Evolutionary conservation across 768 basidiomycete species (phyloP).

Genomic region (Clathrus columnatus): DNA sequence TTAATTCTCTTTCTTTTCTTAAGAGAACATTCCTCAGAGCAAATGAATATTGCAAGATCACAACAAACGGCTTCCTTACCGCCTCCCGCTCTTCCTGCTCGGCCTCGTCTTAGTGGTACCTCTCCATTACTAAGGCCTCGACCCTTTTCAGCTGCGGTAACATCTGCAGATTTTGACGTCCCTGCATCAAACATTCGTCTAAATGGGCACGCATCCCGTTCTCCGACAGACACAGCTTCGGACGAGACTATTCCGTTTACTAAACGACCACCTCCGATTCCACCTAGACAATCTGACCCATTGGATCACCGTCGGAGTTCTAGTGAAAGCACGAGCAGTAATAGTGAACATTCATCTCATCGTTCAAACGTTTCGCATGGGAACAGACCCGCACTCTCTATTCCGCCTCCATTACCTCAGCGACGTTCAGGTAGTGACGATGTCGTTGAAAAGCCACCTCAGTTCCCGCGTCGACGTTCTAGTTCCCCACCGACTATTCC

Average conservation of each 20-base stretch:
- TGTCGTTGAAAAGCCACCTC: not conserved
- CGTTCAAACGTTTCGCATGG: conserved; percentile 11
- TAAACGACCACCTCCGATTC: conserved; percentile 12
- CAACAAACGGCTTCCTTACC: conserved; percentile 11
- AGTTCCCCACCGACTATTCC: conserved; percentile 9
- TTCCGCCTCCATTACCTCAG: conserved; percentile 19
- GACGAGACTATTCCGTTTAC: not conserved
- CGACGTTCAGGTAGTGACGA: conserved; percentile 4
- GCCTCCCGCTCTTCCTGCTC: conserved; percentile 22
- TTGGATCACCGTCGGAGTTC: not conserved
- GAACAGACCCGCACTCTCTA: not conserved
- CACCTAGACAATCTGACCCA: conserved; percentile 12
- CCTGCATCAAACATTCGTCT: not conserved
- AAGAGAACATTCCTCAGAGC: too few species aligned
- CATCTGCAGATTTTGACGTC: not conserved
- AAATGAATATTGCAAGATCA: too few species aligned
- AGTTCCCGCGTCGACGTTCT: conserved; percentile 21
- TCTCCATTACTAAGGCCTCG: conserved; percentile 20
- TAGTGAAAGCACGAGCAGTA: not conserved
- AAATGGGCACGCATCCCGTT: not conserved
- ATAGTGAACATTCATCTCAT: conserved; percentile 1
- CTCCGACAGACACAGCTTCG: not conserved
- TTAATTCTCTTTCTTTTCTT: too few species aligned
- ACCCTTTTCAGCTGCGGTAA: not conserved
- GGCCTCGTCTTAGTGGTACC: conserved; percentile 35